A percentile compares a stretch with the other conserved stretches of the same genome.
Evolutionary conservation across 441 rosid species (phyloP).

Genomic region (Arabidopsis hybrid): DNA sequence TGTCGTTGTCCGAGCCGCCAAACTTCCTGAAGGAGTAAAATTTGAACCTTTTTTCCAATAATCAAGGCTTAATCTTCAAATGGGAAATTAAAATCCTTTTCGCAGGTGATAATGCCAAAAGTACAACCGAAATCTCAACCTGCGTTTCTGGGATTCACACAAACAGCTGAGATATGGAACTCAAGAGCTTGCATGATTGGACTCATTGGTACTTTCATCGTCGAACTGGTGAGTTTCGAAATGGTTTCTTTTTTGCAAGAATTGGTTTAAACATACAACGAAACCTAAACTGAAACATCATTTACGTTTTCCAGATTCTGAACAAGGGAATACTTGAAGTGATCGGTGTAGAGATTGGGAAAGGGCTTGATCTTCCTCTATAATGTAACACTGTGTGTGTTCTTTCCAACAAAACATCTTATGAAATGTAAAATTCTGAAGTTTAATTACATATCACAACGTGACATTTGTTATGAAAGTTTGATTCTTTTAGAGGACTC

Average conservation of each 20-base stretch:
- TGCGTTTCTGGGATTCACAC: slow-evolving; percentile 80
- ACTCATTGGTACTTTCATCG: slow-evolving; percentile 69
- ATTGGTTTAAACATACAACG: neutral
- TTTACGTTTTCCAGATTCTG: slow-evolving; percentile 56
- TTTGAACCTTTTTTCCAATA: neutral
- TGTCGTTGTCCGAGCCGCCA: slow-evolving; percentile 64
- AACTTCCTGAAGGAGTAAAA: slow-evolving; percentile 70
- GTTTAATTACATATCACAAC: slow-evolving; percentile 20
- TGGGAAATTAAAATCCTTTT: neutral
- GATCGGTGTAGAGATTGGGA: slow-evolving; percentile 81
- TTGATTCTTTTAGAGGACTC: slow-evolving; percentile 35
- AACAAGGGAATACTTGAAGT: slow-evolving; percentile 75
- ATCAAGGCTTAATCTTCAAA: neutral
- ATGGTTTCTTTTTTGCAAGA: neutral
- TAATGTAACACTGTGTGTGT: slow-evolving; percentile 41
- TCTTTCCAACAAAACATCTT: neutral
- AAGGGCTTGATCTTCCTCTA: slow-evolving; percentile 88
- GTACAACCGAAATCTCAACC: slow-evolving; percentile 71
- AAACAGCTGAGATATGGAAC: slow-evolving; percentile 85
- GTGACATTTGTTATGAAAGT: slow-evolving; percentile 11
- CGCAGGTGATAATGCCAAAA: slow-evolving; percentile 69
- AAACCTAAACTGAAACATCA: neutral
- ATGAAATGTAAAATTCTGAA: neutral
- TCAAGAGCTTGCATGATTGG: slow-evolving; percentile 95
- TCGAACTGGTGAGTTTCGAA: slow-evolving; percentile 64